phyloP scores from a whole-genome alignment of 345 rosid species.

The Laguncularia racemosa region DNA sequence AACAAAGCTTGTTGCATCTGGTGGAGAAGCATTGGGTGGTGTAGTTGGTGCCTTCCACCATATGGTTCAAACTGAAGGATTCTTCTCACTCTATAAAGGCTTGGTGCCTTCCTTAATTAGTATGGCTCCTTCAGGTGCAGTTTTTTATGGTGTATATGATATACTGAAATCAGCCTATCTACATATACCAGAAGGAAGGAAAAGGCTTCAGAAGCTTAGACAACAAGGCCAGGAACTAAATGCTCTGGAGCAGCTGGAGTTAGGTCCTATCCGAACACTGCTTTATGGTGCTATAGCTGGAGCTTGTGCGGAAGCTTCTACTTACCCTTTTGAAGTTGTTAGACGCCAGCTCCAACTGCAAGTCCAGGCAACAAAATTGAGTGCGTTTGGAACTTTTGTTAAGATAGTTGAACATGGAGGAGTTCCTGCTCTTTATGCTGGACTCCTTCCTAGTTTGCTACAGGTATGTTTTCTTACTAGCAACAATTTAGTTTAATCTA shows the following conservation, averaged over 20 bases:
- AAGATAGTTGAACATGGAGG: constrained; percentile 82
- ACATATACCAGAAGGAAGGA: constrained; percentile 70
- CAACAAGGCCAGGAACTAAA: constrained; percentile 54
- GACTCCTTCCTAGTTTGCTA: constrained; percentile 77
- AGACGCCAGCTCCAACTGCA: constrained; percentile 94
- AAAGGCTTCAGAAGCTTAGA: constrained; percentile 59
- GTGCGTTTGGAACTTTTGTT: constrained; percentile 53
- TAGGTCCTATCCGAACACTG: constrained; percentile 77
- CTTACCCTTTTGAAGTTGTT: constrained; percentile 93
- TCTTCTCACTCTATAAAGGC: constrained; percentile 89
- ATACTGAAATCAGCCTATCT: constrained; percentile 76
- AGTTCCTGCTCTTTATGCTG: constrained; percentile 74
- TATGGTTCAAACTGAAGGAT: constrained; percentile 76
- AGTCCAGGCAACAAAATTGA: constrained; percentile 46
- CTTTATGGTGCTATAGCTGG: constrained; percentile 84
- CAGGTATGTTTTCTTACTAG: constrained; percentile 38
- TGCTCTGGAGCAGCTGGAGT: constrained; percentile 65
- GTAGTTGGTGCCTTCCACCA: constrained; percentile 64
- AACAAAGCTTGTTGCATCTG: constrained; percentile 81
- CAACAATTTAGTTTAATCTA: too few species aligned
- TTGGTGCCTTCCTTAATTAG: constrained; percentile 63
- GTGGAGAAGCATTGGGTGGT: constrained; percentile 92
- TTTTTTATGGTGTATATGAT: constrained; percentile 87
- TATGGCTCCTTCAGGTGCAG: constrained; percentile 94
- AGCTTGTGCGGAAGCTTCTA: constrained; percentile 85